Percentiles rank a stretch among this genome's conserved stretches.
Conservation (phyloP, 305 asterid genomes). For the Fraxinus latifolia region DNA sequence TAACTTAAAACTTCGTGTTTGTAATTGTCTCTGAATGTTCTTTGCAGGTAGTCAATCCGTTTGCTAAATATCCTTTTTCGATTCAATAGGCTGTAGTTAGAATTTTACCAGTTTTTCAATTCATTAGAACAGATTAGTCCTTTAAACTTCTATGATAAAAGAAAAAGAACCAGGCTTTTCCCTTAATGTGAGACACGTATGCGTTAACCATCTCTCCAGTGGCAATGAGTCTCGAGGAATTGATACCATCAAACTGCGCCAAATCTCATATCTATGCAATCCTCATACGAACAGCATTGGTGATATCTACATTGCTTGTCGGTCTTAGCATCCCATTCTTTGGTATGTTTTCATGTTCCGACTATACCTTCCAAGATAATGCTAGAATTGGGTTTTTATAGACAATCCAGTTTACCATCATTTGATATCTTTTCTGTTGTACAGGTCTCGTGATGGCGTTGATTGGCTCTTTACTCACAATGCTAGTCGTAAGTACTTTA, state of each 20-base stretch:
- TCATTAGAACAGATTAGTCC: neutral
- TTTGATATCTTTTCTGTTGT: neutral
- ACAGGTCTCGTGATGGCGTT: slow-evolving; percentile 82
- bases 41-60: slow-evolving; percentile 89
- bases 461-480: slow-evolving; percentile 83
- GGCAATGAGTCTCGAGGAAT: slow-evolving; percentile 89
- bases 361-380: neutral
- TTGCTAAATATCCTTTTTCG: slow-evolving; percentile 80
- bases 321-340: slow-evolving; percentile 79
- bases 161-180: slow-evolving; percentile 11
- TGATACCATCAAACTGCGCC: slow-evolving; percentile 57
- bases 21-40: slow-evolving; percentile 13
- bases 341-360: slow-evolving; percentile 38
- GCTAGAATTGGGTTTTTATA: neutral
- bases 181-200: slow-evolving; percentile 51
- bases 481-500: slow-evolving; percentile 74
- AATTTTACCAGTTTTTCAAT: neutral
- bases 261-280: slow-evolving; percentile 54
- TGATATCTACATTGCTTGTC: slow-evolving; percentile 66
- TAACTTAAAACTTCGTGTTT: neutral
- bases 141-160: neutral
- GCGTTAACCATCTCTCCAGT: slow-evolving; percentile 89
- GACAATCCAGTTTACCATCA: neutral
- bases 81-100: neutral
- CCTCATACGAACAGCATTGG: slow-evolving; percentile 73